Percentiles rank a stretch among this genome's conserved stretches.
phyloP scores from a whole-genome alignment of 371 early-diverging fungal species.

The Fennellomyces sp. region DNA sequence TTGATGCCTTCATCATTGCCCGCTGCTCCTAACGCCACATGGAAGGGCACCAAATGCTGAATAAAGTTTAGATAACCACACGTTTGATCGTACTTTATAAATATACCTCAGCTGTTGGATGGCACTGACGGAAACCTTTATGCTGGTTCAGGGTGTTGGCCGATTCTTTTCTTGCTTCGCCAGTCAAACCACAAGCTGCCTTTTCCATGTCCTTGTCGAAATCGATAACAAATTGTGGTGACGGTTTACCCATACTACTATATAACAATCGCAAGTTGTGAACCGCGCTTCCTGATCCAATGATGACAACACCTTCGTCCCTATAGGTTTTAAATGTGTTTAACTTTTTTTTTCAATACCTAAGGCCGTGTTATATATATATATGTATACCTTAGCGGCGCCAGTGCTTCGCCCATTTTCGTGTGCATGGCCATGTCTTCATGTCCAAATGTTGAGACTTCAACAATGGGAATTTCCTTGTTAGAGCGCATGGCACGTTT shows the following conservation, averaged over 20 bases:
- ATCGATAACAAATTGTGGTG: conserved; percentile 25
- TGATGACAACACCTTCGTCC: conserved; percentile 55
- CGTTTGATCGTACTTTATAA: not conserved
- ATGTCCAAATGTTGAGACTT: conserved; percentile 47
- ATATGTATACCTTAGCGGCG: conserved; percentile 22
- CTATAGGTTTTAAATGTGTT: conserved; percentile 12
- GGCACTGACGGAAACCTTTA: conserved; percentile 19
- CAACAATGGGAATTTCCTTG: conserved; percentile 56
- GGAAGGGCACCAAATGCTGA: conserved; percentile 30
- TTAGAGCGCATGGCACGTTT: conserved; percentile 50
- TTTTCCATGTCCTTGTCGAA: conserved; percentile 28
- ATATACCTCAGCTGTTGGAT: conserved; percentile 32
- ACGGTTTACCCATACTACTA: conserved; percentile 17
- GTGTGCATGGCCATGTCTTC: conserved; percentile 27
- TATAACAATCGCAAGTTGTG: conserved; percentile 58
- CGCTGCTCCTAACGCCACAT: conserved; percentile 35
- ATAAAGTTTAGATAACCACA: not conserved
- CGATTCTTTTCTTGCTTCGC: conserved; percentile 7
- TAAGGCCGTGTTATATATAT: not conserved
- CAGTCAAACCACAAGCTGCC: conserved; percentile 3
- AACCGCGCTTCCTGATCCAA: conserved; percentile 61
- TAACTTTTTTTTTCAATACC: not conserved
- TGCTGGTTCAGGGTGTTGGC: not conserved
- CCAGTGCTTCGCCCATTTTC: conserved; percentile 31
- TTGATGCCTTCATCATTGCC: conserved; percentile 24